These are phyloP conservation scores for Lachnellula hyalina DNA, from an alignment of 2,329 filamentous ascomycete species.

Conservation along the genomic window DNA sequence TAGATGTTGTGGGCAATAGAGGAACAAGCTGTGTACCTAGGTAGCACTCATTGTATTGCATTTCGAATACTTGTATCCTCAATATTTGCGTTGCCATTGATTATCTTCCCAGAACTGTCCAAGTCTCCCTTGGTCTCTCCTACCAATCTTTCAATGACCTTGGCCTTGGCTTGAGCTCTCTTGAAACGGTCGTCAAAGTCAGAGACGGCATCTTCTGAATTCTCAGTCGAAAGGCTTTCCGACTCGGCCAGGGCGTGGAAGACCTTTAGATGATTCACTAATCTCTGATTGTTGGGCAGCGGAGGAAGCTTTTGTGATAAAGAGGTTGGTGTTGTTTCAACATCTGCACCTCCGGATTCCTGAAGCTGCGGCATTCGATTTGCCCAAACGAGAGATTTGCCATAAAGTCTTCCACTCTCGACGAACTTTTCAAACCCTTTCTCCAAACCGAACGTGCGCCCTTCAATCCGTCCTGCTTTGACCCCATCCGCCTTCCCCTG, in stretches of 20 bases:
- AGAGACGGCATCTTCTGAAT: conserved; percentile 81
- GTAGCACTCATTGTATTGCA: not conserved
- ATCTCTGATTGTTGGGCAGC: conserved; percentile 52
- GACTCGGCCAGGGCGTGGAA: conserved; percentile 76
- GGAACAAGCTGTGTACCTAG: not conserved
- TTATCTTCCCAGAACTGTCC: conserved; percentile 3
- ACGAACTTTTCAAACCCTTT: conserved; percentile 92
- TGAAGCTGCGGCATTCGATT: conserved; percentile 50
- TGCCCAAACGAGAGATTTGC: conserved; percentile 77
- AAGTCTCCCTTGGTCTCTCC: conserved; percentile 35
- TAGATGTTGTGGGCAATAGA: not conserved
- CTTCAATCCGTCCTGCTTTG: conserved; percentile 76
- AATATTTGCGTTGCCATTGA: conserved; percentile 37
- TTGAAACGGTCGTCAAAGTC: conserved; percentile 89
- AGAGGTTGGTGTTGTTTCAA: not conserved
- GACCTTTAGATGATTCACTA: conserved; percentile 70
- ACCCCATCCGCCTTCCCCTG: conserved; percentile 72
- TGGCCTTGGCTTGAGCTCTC: conserved; percentile 75
- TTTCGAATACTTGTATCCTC: conserved; percentile 41
- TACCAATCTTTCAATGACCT: conserved; percentile 72
- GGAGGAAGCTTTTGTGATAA: conserved; percentile 35
- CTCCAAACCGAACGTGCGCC: conserved; percentile 82
- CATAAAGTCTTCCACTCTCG: conserved; percentile 72
- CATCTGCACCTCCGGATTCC: not conserved
- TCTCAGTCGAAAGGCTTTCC: conserved; percentile 69